These are phyloP conservation scores for Epichloe hybrida DNA, from an alignment of 2,329 filamentous ascomycete genomes.

Conservation along the genomic window DNA sequence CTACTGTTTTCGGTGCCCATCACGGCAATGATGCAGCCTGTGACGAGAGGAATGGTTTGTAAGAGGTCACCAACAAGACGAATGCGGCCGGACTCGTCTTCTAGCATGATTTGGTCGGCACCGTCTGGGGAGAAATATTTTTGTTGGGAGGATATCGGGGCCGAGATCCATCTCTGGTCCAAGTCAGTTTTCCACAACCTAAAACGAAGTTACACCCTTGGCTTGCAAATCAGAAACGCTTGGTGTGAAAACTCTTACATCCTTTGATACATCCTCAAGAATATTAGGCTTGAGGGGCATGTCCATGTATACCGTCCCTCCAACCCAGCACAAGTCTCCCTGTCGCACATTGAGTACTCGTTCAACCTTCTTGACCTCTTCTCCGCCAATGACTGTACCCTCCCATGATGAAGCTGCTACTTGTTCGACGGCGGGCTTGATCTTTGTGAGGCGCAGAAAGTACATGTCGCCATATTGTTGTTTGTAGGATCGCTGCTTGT, in stretches of 20 bases:
- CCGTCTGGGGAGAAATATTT: constrained; percentile 58
- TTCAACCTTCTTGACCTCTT: constrained; percentile 63
- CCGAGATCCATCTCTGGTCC: constrained; percentile 70
- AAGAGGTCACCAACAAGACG: constrained; percentile 61
- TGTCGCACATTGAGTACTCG: constrained; percentile 90
- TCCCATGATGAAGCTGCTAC: constrained; percentile 66
- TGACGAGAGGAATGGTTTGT: constrained; percentile 61
- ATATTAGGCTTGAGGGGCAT: constrained; percentile 95
- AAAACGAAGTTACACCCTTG: too few relatives aligned
- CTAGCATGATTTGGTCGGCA: constrained; percentile 65
- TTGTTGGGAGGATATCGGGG: constrained; percentile 57
- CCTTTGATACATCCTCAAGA: constrained; percentile 85
- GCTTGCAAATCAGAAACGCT: too few relatives aligned
- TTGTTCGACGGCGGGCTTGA: constrained; percentile 71
- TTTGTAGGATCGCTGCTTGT: constrained; percentile 62
- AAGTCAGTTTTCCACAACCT: too few relatives aligned
- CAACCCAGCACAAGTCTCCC: constrained; percentile 89
- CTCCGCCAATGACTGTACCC: constrained; percentile 62
- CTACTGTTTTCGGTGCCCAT: constrained; percentile 87
- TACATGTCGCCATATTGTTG: constrained; percentile 98
- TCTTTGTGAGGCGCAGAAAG: constrained; percentile 74
- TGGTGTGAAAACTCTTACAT: constrained; percentile 38
- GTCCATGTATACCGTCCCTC: constrained; percentile 92
- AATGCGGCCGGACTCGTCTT: constrained; percentile 88
- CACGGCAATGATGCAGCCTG: constrained; percentile 86